These are phyloP conservation scores for Zelopaecilomyces penicillatus DNA, from an alignment of 2,329 filamentous ascomycete genomes.

Conservation along the genomic window DNA sequence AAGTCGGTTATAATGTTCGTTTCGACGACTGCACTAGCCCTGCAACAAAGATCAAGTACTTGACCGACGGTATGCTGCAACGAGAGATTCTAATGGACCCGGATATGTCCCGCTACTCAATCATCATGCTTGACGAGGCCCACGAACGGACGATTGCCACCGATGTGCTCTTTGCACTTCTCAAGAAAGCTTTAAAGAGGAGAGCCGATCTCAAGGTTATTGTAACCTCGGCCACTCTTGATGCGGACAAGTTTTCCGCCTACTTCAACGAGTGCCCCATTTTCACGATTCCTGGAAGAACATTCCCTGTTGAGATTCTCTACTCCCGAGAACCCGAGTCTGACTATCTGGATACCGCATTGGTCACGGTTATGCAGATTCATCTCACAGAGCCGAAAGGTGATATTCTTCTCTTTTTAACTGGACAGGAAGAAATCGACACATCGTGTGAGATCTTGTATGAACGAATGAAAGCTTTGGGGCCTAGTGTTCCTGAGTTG, in stretches of 20 bases:
- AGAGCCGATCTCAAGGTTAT: conserved; percentile 88
- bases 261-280: conserved; percentile 97
- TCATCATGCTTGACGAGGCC: conserved; percentile 97
- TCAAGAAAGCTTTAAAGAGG: conserved; percentile 87
- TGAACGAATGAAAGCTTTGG: conserved; percentile 93
- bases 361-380: conserved; percentile 98
- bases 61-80: conserved; percentile 98
- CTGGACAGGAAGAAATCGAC: conserved; percentile 96
- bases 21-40: conserved; percentile 91
- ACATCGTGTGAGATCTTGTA: conserved; percentile 86
- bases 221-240: conserved; percentile 90
- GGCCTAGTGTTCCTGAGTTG: conserved; percentile 81
- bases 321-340: conserved; percentile 93
- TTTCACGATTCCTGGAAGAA: conserved; percentile 90
- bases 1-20: conserved; percentile 94
- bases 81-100: conserved; percentile 91
- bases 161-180: conserved; percentile 84
- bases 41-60: conserved; percentile 93
- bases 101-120: conserved; percentile 80
- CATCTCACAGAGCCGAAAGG: conserved; percentile 86
- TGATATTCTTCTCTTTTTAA: conserved; percentile 94
- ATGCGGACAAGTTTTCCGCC: conserved; percentile 93
- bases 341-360: conserved; percentile 86
- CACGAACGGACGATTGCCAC: conserved; percentile 96
- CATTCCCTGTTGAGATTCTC: conserved; percentile 91